Evolutionary conservation across 768 basidiomycete genomes (phyloP).

Genomic region (Kockovaella imperatae): DNA sequence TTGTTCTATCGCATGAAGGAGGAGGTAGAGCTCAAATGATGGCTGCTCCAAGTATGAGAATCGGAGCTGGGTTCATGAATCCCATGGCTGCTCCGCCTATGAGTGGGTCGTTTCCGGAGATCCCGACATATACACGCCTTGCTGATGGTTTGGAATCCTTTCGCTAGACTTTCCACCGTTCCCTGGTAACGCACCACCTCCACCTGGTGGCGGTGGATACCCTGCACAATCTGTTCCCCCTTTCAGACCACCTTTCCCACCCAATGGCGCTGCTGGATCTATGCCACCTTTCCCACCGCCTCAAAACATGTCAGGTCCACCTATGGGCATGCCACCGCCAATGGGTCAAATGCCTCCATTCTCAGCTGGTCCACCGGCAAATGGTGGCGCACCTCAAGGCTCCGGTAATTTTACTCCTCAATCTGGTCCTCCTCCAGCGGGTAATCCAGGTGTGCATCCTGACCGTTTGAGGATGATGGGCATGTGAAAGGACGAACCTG

Average conservation of each 20-base stretch:
- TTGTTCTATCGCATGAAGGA: constrained; percentile 84
- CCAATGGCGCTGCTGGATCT: constrained; percentile 3
- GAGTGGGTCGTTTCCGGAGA: not conserved
- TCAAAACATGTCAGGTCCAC: constrained; percentile 1
- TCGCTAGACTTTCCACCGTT: constrained; percentile 6
- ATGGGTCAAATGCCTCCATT: not conserved
- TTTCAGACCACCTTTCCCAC: constrained; percentile 23
- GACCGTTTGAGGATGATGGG: constrained; percentile 45
- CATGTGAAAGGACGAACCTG: constrained; percentile 2
- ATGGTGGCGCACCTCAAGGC: constrained; percentile 8
- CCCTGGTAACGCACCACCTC: constrained; percentile 1
- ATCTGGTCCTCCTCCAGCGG: constrained; percentile 13
- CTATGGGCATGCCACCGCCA: constrained; percentile 1
- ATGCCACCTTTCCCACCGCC: constrained; percentile 24
- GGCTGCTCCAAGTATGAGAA: constrained; percentile 35
- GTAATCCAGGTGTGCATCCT: constrained; percentile 37
- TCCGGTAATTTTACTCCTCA: constrained; percentile 8
- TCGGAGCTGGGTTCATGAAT: constrained; percentile 39
- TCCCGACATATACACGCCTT: not conserved
- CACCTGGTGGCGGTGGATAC: not conserved
- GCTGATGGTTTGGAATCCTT: too few species aligned
- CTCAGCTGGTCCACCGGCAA: not conserved
- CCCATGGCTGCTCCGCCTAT: constrained; percentile 17
- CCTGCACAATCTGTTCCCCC: constrained; percentile 6
- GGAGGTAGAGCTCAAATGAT: constrained; percentile 46